Evolutionary conservation across 2,329 filamentous ascomycete species (phyloP).

Genomic region (Dissoconium aciculare): DNA sequence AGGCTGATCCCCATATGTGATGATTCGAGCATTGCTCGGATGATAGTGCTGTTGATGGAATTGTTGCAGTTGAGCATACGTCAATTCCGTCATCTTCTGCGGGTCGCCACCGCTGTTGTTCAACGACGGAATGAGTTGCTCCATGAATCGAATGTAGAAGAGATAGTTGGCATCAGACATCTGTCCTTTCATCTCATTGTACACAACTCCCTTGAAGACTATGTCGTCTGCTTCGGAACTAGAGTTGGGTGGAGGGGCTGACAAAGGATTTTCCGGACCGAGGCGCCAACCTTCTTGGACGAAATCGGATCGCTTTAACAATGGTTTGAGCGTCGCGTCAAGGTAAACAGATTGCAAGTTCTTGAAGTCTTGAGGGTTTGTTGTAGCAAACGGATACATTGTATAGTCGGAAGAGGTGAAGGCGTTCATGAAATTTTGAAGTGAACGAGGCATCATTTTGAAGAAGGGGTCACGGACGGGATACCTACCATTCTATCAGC

Average conservation of each 20-base stretch:
- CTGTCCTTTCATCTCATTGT: constrained; percentile 99
- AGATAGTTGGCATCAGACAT: constrained; percentile 96
- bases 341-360: constrained; percentile 95
- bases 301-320: constrained; percentile 84
- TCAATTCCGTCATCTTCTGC: constrained; percentile 88
- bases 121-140: constrained; percentile 83
- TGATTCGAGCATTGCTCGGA: constrained; percentile 88
- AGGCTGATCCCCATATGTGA: constrained; percentile 91
- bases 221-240: constrained; percentile 39
- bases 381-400: constrained; percentile 94
- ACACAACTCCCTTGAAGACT: constrained; percentile 95
- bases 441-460: constrained; percentile 94
- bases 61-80: constrained; percentile 71
- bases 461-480: constrained; percentile 99
- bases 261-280: constrained; percentile 70
- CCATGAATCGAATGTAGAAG: constrained; percentile 89
- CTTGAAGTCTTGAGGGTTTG: constrained; percentile 85
- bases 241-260: constrained; percentile 26
- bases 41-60: constrained; percentile 94
- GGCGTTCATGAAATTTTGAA: constrained; percentile 99
- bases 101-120: constrained; percentile 96
- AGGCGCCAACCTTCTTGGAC: constrained; percentile 94
- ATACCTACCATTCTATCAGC: constrained; percentile 43
- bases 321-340: constrained; percentile 78
- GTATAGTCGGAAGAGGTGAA: constrained; percentile 95